These are phyloP conservation scores for Xylariales sp. DNA, from an alignment of 2,329 filamentous ascomycete species.

Conservation along the genomic window DNA sequence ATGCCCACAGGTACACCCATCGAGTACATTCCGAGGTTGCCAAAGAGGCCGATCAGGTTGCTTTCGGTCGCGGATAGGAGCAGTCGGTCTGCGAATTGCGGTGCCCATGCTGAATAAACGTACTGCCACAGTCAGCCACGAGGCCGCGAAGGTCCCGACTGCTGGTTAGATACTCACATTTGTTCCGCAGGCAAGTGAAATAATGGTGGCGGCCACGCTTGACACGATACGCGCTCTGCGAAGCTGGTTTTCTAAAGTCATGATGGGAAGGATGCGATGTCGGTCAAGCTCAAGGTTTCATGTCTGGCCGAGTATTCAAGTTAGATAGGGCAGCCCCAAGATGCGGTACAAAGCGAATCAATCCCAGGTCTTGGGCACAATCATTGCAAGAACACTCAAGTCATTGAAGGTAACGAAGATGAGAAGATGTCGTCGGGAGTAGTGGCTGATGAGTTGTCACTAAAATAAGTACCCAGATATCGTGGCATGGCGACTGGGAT, in stretches of 20 bases:
- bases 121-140: slow-evolving; percentile 54
- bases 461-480: too few species aligned
- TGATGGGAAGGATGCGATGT: slow-evolving; percentile 16
- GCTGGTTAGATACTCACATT: slow-evolving; percentile 57
- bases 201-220: slow-evolving; percentile 77
- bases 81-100: slow-evolving; percentile 85
- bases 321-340: too few species aligned
- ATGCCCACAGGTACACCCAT: slow-evolving; percentile 85
- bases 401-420: too few species aligned
- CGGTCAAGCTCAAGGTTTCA: background rate
- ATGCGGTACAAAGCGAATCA: too few species aligned
- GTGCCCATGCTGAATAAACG: slow-evolving; percentile 96
- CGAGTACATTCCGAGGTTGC: slow-evolving; percentile 92
- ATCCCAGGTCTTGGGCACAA: too few species aligned
- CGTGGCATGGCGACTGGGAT: too few species aligned
- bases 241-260: slow-evolving; percentile 44
- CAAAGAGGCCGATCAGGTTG: slow-evolving; percentile 82
- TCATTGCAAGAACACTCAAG: too few species aligned
- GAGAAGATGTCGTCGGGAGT: too few species aligned
- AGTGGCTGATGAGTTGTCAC: too few species aligned
- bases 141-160: background rate
- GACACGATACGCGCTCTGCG: slow-evolving; percentile 70
- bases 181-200: slow-evolving; percentile 86
- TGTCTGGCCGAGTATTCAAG: background rate
- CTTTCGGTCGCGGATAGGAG: slow-evolving; percentile 86